Evolutionary conservation across 306 rosid genomes (phyloP).

Genomic region (Cicer yamashitae): DNA sequence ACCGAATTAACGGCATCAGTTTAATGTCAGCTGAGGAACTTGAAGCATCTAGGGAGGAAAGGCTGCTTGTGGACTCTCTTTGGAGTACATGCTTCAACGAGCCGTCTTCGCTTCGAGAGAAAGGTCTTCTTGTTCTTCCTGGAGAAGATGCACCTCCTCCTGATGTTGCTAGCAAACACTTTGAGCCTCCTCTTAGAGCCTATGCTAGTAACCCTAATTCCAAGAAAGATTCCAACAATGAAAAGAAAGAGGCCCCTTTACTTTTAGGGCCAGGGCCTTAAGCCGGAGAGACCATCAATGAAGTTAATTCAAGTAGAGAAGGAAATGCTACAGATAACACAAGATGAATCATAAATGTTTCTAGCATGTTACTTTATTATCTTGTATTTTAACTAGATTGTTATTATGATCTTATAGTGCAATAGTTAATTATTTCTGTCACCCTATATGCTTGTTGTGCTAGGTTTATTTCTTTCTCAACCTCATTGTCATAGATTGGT

Average conservation of each 20-base stretch:
- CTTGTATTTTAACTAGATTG: not conserved
- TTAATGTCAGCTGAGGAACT: conserved; percentile 81
- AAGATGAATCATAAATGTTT: conserved; percentile 17
- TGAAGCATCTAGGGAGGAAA: conserved; percentile 76
- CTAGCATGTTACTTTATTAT: not conserved
- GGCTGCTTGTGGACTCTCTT: conserved; percentile 78
- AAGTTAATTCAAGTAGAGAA: conserved; percentile 43
- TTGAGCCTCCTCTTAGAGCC: conserved; percentile 84
- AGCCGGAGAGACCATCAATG: conserved; percentile 41
- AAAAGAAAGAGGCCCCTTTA: conserved; percentile 63
- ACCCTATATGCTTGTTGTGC: not conserved
- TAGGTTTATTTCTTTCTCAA: not conserved
- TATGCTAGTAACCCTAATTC: conserved; percentile 54
- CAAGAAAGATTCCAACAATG: conserved; percentile 46
- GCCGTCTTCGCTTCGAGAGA: conserved; percentile 71
- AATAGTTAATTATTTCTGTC: not conserved
- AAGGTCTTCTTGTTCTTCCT: conserved; percentile 83
- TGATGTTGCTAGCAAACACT: conserved; percentile 79
- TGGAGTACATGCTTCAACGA: conserved; percentile 74
- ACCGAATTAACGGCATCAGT: conserved; percentile 65
- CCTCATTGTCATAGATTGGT: not conserved
- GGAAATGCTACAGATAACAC: conserved; percentile 30
- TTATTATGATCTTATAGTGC: not conserved
- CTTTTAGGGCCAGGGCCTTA: conserved; percentile 72
- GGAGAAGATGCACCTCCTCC: conserved; percentile 84